These are phyloP conservation scores for Corynespora cassiicola DNA, from an alignment of 2,329 filamentous ascomycete species.

Conservation along the genomic window DNA sequence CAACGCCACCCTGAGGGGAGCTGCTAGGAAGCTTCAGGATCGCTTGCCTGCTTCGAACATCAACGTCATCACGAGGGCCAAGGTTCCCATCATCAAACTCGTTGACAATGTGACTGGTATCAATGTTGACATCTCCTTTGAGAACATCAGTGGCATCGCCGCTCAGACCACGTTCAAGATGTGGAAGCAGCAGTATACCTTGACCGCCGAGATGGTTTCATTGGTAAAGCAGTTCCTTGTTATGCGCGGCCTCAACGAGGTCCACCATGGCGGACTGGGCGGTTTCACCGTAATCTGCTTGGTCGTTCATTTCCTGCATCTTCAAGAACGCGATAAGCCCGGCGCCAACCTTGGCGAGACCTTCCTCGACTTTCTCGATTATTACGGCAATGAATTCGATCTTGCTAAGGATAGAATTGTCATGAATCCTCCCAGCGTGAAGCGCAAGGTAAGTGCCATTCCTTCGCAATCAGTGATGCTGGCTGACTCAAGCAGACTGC, in stretches of 20 bases:
- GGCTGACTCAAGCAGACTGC: conserved; percentile 18
- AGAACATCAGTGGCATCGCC: conserved; percentile 81
- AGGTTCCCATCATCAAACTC: conserved; percentile 92
- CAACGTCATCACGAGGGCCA: conserved; percentile 75
- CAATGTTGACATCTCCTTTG: conserved; percentile 92
- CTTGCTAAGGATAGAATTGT: conserved; percentile 73
- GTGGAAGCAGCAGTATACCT: conserved; percentile 82
- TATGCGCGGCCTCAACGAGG: conserved; percentile 91
- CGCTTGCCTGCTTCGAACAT: conserved; percentile 66
- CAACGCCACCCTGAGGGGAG: conserved; percentile 64
- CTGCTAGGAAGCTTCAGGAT: conserved; percentile 64
- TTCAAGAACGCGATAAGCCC: conserved; percentile 67
- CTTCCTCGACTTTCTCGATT: conserved; percentile 85
- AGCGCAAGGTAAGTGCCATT: conserved; percentile 70
- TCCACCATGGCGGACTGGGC: conserved; percentile 87
- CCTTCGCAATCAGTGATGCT: background rate
- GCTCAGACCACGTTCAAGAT: conserved; percentile 80
- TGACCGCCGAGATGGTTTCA: conserved; percentile 85
- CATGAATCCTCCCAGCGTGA: conserved; percentile 72
- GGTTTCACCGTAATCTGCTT: conserved; percentile 95
- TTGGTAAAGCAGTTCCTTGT: conserved; percentile 91
- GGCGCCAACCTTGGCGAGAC: conserved; percentile 76
- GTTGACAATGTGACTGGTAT: conserved; percentile 78
- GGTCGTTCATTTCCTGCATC: conserved; percentile 85
- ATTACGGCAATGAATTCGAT: conserved; percentile 86